Conservation (phyloP, 768 basidiomycete genomes). For the Stropharia rugosoannulata region DNA sequence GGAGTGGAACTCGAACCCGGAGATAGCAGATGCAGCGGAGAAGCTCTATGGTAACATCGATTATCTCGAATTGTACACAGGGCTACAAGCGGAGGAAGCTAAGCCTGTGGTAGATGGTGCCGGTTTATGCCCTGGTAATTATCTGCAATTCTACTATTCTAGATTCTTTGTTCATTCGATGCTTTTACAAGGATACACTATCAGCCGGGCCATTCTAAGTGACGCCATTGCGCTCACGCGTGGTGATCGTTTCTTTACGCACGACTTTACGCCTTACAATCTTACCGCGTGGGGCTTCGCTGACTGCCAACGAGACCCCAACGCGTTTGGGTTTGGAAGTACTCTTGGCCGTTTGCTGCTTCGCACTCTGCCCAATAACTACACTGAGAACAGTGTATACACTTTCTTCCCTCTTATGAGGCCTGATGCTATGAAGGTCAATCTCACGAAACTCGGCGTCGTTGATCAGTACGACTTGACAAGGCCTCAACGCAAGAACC, state of each 20-base stretch:
- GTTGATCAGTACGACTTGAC: slow-evolving; percentile 53
- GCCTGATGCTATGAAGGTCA: slow-evolving; percentile 61
- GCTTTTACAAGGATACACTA: slow-evolving; percentile 59
- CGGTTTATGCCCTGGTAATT: slow-evolving; percentile 76
- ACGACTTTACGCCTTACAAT: slow-evolving; percentile 80
- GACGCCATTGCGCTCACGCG: slow-evolving; percentile 87
- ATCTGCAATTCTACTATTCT: neutral
- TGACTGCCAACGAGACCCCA: slow-evolving; percentile 75
- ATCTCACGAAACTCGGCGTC: slow-evolving; percentile 56
- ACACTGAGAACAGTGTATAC: slow-evolving; percentile 66
- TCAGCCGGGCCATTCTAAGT: slow-evolving; percentile 81
- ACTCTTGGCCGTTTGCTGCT: slow-evolving; percentile 73
- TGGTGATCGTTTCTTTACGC: slow-evolving; percentile 80
- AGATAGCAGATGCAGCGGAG: slow-evolving; percentile 71
- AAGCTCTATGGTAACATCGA: slow-evolving; percentile 77
- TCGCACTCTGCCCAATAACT: slow-evolving; percentile 72
- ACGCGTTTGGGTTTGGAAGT: slow-evolving; percentile 74
- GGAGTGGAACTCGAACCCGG: slow-evolving; percentile 79
- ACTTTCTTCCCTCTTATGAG: slow-evolving; percentile 91
- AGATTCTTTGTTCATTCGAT: neutral
- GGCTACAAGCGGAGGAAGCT: slow-evolving; percentile 75
- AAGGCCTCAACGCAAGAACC: slow-evolving; percentile 38
- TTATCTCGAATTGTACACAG: slow-evolving; percentile 77
- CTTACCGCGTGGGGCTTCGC: slow-evolving; percentile 83
- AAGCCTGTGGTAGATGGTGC: slow-evolving; percentile 78